A percentile compares a stretch with the other conserved stretches of the same genome.
These are phyloP conservation scores for Jamesozyma jinghongensis DNA, from an alignment of 805 yeast species.

Conservation along the genomic window DNA sequence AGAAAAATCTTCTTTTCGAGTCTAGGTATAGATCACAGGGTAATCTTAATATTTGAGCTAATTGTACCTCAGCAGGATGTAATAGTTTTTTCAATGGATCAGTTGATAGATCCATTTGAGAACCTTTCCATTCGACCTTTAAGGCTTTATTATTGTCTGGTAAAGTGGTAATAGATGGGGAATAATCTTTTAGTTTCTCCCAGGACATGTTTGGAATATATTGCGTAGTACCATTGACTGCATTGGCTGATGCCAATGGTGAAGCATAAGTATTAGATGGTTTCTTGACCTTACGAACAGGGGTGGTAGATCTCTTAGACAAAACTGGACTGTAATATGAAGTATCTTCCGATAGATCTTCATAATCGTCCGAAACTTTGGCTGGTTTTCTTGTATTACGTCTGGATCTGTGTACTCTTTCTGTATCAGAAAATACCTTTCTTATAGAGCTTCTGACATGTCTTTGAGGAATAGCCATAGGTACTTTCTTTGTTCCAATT, in stretches of 20 bases:
- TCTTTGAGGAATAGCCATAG: not conserved
- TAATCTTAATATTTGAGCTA: slow-evolving; percentile 78
- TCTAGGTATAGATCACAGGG: slow-evolving; percentile 77
- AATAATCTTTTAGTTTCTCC: slow-evolving; percentile 66
- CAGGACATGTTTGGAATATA: slow-evolving; percentile 42
- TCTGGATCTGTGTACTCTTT: slow-evolving; percentile 3
- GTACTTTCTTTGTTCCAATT: not conserved
- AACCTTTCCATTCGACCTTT: slow-evolving; percentile 95
- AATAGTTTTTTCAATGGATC: slow-evolving; percentile 66
- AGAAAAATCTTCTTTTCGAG: slow-evolving; percentile 72
- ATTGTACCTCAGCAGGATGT: slow-evolving; percentile 81
- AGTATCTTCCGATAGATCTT: slow-evolving; percentile 3
- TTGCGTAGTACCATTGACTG: slow-evolving; percentile 21
- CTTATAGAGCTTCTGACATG: not conserved
- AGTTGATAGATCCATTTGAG: slow-evolving; percentile 75
- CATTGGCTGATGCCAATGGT: slow-evolving; percentile 19
- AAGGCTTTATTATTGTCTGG: slow-evolving; percentile 58
- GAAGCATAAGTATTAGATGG: slow-evolving; percentile 19
- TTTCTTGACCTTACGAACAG: slow-evolving; percentile 16
- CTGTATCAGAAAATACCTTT: slow-evolving; percentile 2
- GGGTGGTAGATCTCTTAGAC: slow-evolving; percentile 16
- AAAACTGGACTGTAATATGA: not conserved
- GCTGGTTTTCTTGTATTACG: slow-evolving; percentile 1
- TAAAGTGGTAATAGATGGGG: slow-evolving; percentile 56
- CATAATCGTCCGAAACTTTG: not conserved